phyloP scores from a whole-genome alignment of 2,329 filamentous ascomycete genomes.

The Lachnellula occidentalis region DNA sequence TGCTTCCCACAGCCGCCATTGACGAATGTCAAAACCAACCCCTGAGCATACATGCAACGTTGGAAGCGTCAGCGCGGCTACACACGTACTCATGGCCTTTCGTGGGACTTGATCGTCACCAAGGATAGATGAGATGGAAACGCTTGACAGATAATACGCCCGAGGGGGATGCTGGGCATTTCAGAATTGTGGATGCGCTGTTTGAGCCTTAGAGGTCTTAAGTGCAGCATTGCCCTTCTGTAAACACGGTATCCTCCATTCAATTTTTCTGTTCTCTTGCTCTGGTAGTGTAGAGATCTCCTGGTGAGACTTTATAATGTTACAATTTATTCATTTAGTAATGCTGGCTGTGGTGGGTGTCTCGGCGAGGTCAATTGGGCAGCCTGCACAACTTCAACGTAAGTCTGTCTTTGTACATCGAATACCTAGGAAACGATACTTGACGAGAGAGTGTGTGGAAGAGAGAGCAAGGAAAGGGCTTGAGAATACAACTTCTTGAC shows the following conservation, averaged over 20 bases:
- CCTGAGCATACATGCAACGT: not conserved
- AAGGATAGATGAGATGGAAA: not conserved
- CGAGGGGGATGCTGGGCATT: not conserved
- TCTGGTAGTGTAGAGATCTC: conserved; percentile 9
- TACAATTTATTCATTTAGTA: conserved; percentile 17
- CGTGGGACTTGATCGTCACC: not conserved
- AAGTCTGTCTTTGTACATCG: not conserved
- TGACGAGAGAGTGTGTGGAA: not conserved
- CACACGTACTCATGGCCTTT: not conserved
- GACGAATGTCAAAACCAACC: not conserved
- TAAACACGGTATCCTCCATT: not conserved
- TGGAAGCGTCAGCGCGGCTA: not conserved
- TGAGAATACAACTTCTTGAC: not conserved
- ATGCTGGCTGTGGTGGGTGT: conserved; percentile 12
- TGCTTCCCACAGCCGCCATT: not conserved
- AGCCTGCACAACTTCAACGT: conserved; percentile 13
- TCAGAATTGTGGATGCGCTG: not conserved
- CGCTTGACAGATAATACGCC: not conserved
- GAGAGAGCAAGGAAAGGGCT: not conserved
- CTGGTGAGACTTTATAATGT: conserved; percentile 12
- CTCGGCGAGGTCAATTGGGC: conserved; percentile 13
- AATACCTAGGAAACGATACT: not conserved
- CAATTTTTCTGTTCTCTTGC: conserved; percentile 1
- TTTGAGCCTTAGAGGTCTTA: not conserved
- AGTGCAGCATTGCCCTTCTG: not conserved